These are phyloP conservation scores for Diaporthe sp. DNA, from an alignment of 2,329 filamentous ascomycete species.

Conservation along the genomic window DNA sequence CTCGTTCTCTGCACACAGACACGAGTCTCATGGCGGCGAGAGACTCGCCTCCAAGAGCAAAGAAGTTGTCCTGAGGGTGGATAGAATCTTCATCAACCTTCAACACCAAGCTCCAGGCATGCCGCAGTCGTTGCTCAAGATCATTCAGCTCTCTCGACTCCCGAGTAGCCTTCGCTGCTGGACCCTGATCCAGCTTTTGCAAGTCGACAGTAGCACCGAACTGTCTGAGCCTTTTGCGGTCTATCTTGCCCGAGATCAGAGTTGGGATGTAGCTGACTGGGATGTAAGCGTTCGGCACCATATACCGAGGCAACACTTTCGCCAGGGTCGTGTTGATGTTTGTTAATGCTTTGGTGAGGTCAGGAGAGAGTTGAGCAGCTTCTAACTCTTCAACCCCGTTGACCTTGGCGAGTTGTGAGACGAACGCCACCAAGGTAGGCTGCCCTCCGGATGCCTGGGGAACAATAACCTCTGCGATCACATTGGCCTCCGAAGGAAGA, in stretches of 20 bases:
- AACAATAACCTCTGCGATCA: constrained; percentile 63
- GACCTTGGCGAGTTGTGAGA: constrained; percentile 43
- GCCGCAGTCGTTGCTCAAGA: constrained; percentile 49
- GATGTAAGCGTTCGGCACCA: constrained; percentile 59
- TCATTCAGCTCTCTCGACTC: constrained; percentile 48
- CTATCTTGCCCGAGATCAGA: constrained; percentile 60
- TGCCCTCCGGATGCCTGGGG: constrained; percentile 42
- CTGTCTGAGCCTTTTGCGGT: constrained; percentile 54
- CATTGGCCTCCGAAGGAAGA: constrained; percentile 54
- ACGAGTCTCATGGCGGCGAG: constrained; percentile 60
- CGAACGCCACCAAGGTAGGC: constrained; percentile 50
- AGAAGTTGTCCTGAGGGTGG: constrained; percentile 55
- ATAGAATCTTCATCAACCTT: constrained; percentile 50
- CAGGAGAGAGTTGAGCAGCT: constrained; percentile 26
- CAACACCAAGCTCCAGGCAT: constrained; percentile 50
- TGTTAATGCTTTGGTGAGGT: constrained; percentile 42
- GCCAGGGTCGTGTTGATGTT: constrained; percentile 38
- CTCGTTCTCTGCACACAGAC: constrained; percentile 51
- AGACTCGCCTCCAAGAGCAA: constrained; percentile 60
- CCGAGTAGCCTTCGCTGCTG: constrained; percentile 3
- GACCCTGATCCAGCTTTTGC: constrained; percentile 35
- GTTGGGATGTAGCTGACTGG: constrained; percentile 57
- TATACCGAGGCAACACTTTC: constrained; percentile 46
- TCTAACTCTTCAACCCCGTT: constrained; percentile 42
- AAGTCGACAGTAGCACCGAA: constrained; percentile 49